Percentiles rank a stretch among this genome's conserved stretches.
phyloP scores from a whole-genome alignment of 2,329 filamentous ascomycete species.

The Aureobasidium sp. region DNA sequence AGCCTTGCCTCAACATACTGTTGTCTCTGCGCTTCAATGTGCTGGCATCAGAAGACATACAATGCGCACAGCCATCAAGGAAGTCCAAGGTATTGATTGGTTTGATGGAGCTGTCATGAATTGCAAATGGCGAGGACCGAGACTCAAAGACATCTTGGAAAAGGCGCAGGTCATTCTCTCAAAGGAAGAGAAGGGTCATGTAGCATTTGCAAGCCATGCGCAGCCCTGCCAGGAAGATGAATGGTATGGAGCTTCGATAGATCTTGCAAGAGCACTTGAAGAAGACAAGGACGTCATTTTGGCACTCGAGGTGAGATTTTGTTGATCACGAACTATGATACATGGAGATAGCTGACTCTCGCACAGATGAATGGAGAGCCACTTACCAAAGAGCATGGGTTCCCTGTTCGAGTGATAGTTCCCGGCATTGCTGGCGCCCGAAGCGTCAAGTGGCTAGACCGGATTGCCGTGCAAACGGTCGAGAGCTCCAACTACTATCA shows the following conservation, averaged over 20 bases:
- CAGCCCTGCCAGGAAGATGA: conserved; percentile 49
- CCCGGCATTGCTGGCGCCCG: conserved; percentile 61
- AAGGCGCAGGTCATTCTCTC: conserved; percentile 37
- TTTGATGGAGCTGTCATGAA: conserved; percentile 56
- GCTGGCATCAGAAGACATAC: conserved; percentile 55
- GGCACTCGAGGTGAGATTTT: conserved; percentile 51
- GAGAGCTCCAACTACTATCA: conserved; percentile 62
- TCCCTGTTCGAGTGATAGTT: conserved; percentile 36
- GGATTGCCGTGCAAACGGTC: conserved; percentile 58
- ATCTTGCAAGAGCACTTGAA: conserved; percentile 44
- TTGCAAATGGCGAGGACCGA: conserved; percentile 50
- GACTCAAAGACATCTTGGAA: conserved; percentile 46
- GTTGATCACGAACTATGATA: conserved; percentile 36
- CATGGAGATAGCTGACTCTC: conserved; percentile 30
- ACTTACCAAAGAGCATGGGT: conserved; percentile 60
- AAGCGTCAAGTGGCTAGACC: conserved; percentile 62
- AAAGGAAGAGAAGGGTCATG: conserved; percentile 37
- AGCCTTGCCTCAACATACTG: conserved; percentile 46
- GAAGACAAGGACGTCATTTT: conserved; percentile 43
- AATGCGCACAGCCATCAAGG: conserved; percentile 53
- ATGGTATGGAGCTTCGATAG: conserved; percentile 51
- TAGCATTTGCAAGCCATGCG: conserved; percentile 50
- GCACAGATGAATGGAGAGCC: conserved; percentile 57
- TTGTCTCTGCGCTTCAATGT: conserved; percentile 53
- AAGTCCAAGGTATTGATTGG: conserved; percentile 56